Evolutionary conservation across 2,329 filamentous ascomycete genomes (phyloP).

Genomic region (Pseudocercospora fijiensis): DNA sequence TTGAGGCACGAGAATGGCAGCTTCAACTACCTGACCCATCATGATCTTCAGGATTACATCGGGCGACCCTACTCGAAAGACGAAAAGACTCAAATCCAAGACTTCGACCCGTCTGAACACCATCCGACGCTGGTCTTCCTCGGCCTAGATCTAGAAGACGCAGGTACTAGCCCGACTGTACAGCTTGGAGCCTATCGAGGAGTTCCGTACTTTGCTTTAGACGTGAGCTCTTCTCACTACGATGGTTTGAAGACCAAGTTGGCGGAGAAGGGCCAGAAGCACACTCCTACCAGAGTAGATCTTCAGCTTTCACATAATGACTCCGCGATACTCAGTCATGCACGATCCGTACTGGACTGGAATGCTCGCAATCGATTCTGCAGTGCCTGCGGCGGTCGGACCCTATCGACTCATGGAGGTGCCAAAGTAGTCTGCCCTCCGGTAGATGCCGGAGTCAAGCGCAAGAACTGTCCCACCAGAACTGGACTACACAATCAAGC

Average conservation of each 20-base stretch:
- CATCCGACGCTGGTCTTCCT: slow-evolving; percentile 26
- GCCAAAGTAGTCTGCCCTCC: slow-evolving; percentile 29
- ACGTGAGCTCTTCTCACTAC: slow-evolving; percentile 23
- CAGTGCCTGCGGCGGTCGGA: slow-evolving; percentile 25
- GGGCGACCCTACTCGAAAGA: slow-evolving; percentile 23
- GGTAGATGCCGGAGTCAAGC: slow-evolving; percentile 22
- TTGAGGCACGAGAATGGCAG: slow-evolving; percentile 18
- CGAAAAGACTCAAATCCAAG: slow-evolving; percentile 25
- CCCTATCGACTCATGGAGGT: slow-evolving; percentile 25
- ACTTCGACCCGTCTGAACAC: slow-evolving; percentile 22
- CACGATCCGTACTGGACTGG: slow-evolving; percentile 27
- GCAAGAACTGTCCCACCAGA: slow-evolving; percentile 21
- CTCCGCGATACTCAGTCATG: slow-evolving; percentile 27
- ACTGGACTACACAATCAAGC: slow-evolving; percentile 29
- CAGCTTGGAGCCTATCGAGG: slow-evolving; percentile 24
- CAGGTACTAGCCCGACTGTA: slow-evolving; percentile 15
- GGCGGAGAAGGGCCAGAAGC: slow-evolving; percentile 16
- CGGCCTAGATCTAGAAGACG: slow-evolving; percentile 25
- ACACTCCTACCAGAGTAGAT: slow-evolving; percentile 24
- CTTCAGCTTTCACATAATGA: slow-evolving; percentile 23
- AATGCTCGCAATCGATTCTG: slow-evolving; percentile 26
- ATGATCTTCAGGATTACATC: slow-evolving; percentile 21
- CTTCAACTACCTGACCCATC: slow-evolving; percentile 20
- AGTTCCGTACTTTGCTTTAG: slow-evolving; percentile 27
- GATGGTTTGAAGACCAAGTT: slow-evolving; percentile 20